Conservation (phyloP, 2,329 filamentous ascomycete genomes). For the Aspergillus phoenicis region DNA sequence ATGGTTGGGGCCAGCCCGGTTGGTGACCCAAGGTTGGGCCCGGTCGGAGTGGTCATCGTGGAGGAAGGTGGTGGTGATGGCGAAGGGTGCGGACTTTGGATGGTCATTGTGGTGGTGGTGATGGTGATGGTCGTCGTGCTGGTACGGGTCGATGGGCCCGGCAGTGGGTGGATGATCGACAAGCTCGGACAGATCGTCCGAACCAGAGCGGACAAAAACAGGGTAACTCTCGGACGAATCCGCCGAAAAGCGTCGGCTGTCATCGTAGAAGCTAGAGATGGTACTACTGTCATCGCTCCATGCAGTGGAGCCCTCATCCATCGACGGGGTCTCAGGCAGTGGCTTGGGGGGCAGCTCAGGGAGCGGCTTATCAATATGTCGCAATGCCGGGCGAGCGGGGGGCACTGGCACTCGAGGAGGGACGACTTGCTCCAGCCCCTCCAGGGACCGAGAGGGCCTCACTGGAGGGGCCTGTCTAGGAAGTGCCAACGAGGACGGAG, state of each 20-base stretch:
- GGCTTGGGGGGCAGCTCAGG: slow-evolving; percentile 35
- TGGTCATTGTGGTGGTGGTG: not conserved
- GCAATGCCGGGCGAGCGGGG: slow-evolving; percentile 20
- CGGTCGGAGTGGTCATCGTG: slow-evolving; percentile 31
- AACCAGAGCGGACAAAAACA: slow-evolving; percentile 34
- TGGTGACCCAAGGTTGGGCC: slow-evolving; percentile 25
- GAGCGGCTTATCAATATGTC: slow-evolving; percentile 36
- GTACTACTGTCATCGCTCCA: slow-evolving; percentile 35
- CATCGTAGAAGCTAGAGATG: slow-evolving; percentile 25
- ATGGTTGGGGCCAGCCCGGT: slow-evolving; percentile 32
- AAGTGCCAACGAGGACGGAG: slow-evolving; percentile 23
- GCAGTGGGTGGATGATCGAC: slow-evolving; percentile 29
- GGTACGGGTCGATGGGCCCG: slow-evolving; percentile 14
- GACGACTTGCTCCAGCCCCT: slow-evolving; percentile 41
- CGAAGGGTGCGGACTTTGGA: slow-evolving; percentile 15
- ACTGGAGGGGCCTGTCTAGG: slow-evolving; percentile 36
- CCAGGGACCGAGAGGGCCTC: slow-evolving; percentile 38
- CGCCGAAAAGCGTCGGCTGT: slow-evolving; percentile 20
- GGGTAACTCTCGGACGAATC: slow-evolving; percentile 35
- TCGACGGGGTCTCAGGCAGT: slow-evolving; percentile 23
- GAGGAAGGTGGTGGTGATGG: slow-evolving; percentile 12
- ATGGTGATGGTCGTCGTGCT: not conserved
- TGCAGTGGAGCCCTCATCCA: slow-evolving; percentile 28
- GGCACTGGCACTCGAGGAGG: slow-evolving; percentile 28
- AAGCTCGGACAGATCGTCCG: slow-evolving; percentile 32